These are phyloP conservation scores for Misopates orontium DNA, from an alignment of 257 asterid genomes.

Conservation along the genomic window DNA sequence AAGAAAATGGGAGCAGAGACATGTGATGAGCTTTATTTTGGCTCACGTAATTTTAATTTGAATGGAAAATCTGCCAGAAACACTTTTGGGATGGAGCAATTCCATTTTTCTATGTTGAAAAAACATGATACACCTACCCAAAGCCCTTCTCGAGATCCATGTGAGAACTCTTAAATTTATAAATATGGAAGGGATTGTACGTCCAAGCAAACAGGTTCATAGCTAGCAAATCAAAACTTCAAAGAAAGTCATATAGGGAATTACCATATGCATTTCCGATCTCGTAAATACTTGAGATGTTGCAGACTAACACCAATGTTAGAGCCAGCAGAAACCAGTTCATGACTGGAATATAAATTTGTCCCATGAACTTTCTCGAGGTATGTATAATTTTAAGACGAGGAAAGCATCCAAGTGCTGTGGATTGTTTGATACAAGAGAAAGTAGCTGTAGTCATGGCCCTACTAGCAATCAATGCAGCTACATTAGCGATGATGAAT, in stretches of 20 bases:
- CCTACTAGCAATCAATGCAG: slow-evolving; percentile 98
- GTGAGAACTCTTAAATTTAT: not conserved
- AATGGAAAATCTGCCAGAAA: not conserved
- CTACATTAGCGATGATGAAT: slow-evolving; percentile 82
- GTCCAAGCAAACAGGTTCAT: slow-evolving; percentile 5
- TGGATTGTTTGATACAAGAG: slow-evolving; percentile 92
- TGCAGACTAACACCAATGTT: slow-evolving; percentile 77
- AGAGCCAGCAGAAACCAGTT: slow-evolving; percentile 88
- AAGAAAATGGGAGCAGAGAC: not conserved
- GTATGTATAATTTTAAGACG: slow-evolving; percentile 95
- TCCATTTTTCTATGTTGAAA: not conserved
- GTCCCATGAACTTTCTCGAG: slow-evolving; percentile 95
- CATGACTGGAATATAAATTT: slow-evolving; percentile 94
- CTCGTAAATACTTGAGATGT: slow-evolving; percentile 85
- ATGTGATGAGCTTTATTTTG: not conserved
- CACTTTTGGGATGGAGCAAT: not conserved
- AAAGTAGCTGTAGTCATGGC: slow-evolving; percentile 96
- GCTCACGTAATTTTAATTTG: not conserved
- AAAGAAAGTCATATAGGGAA: slow-evolving; percentile 24
- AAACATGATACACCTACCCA: not conserved
- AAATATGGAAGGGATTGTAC: not conserved
- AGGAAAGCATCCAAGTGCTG: slow-evolving; percentile 97
- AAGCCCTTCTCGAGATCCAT: not conserved
- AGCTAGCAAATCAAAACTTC: slow-evolving; percentile 18
- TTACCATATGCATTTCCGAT: slow-evolving; percentile 99